A percentile compares a stretch with the other conserved stretches of the same genome.
phyloP scores from a whole-genome alignment of 495 filamentous ascomycete species.

The Mytilinidion resinicola region DNA sequence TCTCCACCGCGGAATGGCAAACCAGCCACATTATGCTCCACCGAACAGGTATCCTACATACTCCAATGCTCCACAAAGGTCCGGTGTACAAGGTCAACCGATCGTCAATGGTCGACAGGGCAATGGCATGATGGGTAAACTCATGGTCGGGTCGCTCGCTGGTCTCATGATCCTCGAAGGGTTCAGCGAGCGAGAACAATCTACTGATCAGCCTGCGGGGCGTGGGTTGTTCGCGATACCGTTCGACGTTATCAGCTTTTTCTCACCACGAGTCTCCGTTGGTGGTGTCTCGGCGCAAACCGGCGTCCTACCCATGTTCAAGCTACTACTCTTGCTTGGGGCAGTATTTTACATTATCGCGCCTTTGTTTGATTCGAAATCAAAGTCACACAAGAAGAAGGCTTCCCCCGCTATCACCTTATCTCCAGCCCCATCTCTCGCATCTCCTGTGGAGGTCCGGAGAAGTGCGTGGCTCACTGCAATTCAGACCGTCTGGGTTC shows the following conservation, averaged over 20 bases:
- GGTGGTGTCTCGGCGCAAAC: constrained; percentile 15
- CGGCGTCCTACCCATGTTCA: constrained; percentile 39
- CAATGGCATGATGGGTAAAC: constrained; percentile 51
- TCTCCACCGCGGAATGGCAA: constrained; percentile 46
- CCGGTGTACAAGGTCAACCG: constrained; percentile 12
- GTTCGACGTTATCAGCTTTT: constrained; percentile 36
- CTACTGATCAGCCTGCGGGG: constrained; percentile 50
- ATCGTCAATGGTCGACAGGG: constrained; percentile 26
- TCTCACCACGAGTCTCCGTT: constrained; percentile 15
- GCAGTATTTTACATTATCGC: constrained; percentile 62
- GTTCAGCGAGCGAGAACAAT: constrained; percentile 51
- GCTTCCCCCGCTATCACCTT: constrained; percentile 38
- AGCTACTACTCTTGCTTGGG: constrained; percentile 57
- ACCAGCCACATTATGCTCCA: constrained; percentile 24
- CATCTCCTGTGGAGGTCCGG: constrained; percentile 78
- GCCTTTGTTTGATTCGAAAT: constrained; percentile 57
- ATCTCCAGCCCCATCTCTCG: constrained; percentile 58
- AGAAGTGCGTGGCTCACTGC: constrained; percentile 91
- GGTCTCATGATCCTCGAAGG: constrained; percentile 88
- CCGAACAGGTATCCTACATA: constrained; percentile 15
- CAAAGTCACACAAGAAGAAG: constrained; percentile 43
- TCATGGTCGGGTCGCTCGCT: constrained; percentile 88
- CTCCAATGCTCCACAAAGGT: constrained; percentile 6
- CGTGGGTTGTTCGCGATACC: constrained; percentile 70
- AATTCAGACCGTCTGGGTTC: constrained; percentile 91